These are phyloP conservation scores for Fagus sylvatica DNA, from an alignment of 306 rosid species.

Conservation along the genomic window DNA sequence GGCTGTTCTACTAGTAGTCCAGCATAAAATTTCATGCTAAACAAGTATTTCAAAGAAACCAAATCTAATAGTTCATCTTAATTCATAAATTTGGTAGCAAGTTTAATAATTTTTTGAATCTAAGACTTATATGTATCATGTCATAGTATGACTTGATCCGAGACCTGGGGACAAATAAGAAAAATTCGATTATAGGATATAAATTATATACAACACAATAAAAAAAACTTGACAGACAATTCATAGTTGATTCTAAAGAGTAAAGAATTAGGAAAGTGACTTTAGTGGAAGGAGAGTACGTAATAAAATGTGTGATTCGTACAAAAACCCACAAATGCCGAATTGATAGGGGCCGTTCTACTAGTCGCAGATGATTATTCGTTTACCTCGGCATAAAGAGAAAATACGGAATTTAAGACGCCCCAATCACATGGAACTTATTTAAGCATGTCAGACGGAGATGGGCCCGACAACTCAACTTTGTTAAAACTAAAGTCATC, in stretches of 20 bases:
- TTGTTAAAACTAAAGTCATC: constrained; percentile 33
- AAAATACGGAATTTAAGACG: neutral
- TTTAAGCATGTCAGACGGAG: constrained; percentile 33
- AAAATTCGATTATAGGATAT: neutral
- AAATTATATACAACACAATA: neutral
- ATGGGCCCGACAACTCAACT: constrained; percentile 26
- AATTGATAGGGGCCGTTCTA: neutral
- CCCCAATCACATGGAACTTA: constrained; percentile 47
- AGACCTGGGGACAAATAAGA: neutral
- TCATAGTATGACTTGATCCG: neutral
- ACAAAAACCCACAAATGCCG: neutral
- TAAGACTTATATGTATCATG: neutral
- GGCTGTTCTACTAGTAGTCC: no score
- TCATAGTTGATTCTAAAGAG: neutral
- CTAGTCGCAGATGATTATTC: neutral
- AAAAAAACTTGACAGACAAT: neutral
- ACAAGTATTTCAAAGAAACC: no score
- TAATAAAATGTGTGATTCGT: neutral
- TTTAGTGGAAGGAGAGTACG: neutral
- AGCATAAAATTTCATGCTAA: no score
- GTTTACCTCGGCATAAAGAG: constrained; percentile 1
- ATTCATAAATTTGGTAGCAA: no score
- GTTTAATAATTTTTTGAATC: no score
- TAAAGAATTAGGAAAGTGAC: neutral
- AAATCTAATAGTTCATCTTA: no score